Base-by-base conservation (phyloP, 2,329 filamentous ascomycete genomes). In the Aspergillus pseudoglaucus region DNA sequence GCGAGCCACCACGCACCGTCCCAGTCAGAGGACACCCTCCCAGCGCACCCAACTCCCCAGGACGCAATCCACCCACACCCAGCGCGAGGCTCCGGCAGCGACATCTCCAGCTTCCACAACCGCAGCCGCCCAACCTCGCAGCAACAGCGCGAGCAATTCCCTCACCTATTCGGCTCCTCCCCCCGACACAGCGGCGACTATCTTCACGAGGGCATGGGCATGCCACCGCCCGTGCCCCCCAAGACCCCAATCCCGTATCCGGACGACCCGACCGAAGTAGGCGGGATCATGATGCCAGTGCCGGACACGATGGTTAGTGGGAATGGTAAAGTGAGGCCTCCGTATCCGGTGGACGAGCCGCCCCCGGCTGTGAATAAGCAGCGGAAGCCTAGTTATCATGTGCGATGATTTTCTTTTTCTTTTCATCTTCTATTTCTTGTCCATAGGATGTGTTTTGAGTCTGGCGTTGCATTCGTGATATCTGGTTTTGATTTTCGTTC, bases 281-380 rank as follows among this genome's bases (percentile, higher is more conserved):
- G 61, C 7, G 62, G 59, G 9, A 58, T 67, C 15, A 56, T 60
- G 22, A 69, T 68, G 63, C 64, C 61, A 14, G 63, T 61, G 52
- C 59, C 71, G 51, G 60, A 70, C 50, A 59, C 63, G 57, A 44
- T 61, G 52, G 55, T 58, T 47, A 30, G 53, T 44, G 48, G 56
- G 42, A 46, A 54, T n/a, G 52, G 57, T 35, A 59, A 62, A 38
- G 55, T 54, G 39, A 57, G 66, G 7, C 77, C 88, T 30, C 90
- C 90, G 1, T 96, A 96, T 65, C 91, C 91, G 0, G 70, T 83
- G 41, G 86, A 94, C 59, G 87, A 85, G 22, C 84, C 86, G 23
- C 90, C 91, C 15, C 91, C 91, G 3, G 75, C 80, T 6, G 89
- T 94, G 6, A 94, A 95, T 60, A 87, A 89, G 78, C 83, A 86